Evolutionary conservation across 352 stramenopile species (phyloP), one percentile per base, ranked within the genome.

Genomic region (Elongisporangium anandrum): DNA sequence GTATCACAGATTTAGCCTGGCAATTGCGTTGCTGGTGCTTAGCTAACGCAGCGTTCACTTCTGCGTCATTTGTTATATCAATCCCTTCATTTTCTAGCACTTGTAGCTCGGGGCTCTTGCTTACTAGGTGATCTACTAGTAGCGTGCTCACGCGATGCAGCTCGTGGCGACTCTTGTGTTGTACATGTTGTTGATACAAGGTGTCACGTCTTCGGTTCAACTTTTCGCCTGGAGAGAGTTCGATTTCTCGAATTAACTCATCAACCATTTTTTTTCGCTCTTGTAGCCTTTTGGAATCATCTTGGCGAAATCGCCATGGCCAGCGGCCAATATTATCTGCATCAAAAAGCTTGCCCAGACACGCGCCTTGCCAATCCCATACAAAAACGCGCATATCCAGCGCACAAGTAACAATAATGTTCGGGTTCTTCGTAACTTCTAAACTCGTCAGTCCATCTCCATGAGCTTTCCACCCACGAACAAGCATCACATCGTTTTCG

Each of bases 341-440:
- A 16, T 87, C 81, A 58, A 88, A 90, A 2, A 90, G 58, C 45
- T 86, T 87, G 1, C 82, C 82, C 0, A 90, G 53, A 26, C 73
- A 85, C n/a, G 29, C 39, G 0, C 79, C 79, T 23, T 83, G 59
- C 82, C 82, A 92, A 47, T 78, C 74, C 82, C 79, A 92, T 4
- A 92, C 66, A 54, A 79, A 89, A 4, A 92, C 77, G 2, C 69
- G 65, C 70, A 85, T 87, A 54, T 92, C 82, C 48, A 89, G 56
- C 6, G 66, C 68, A 56, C 79, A 89, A 0, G 79, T 90, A 8
- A 89, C 57, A 1, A 90, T 19, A 39, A 92, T 77, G 29, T 88
- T 79, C 1, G 82, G 82, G 26, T 87, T 68, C 16, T 69, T 75
- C 53, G 66, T 78, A 4, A 90, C 65, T 51, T 88, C 80, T 12